Percentiles rank a stretch among this genome's conserved stretches.
These are phyloP conservation scores for Rhizopogon vinicolor DNA, from an alignment of 768 basidiomycete species.

Conservation along the genomic window DNA sequence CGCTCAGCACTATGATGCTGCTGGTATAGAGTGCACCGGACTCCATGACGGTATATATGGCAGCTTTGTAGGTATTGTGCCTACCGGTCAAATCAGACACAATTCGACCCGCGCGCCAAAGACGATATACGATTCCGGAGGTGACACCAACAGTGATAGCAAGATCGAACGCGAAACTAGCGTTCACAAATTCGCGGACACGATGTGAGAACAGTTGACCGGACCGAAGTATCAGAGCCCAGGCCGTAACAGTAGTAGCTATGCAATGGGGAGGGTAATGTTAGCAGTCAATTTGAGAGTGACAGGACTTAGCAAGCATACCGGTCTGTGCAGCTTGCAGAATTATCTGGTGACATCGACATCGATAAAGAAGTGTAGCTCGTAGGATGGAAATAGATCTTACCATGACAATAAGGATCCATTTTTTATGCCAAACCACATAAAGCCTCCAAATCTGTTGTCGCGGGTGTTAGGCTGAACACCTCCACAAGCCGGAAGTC, in stretches of 20 bases:
- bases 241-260: not conserved
- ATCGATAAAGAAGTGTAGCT: not conserved
- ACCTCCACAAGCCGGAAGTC: not conserved
- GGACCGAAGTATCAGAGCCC: not conserved
- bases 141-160: conserved; percentile 9
- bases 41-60: conserved; percentile 12
- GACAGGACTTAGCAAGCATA: not conserved
- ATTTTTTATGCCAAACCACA: not conserved
- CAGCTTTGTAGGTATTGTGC: conserved; percentile 1
- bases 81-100: not conserved
- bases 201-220: not conserved
- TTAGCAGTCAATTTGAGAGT: not conserved
- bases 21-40: conserved; percentile 12
- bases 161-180: conserved; percentile 6
- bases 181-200: not conserved
- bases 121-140: conserved; percentile 7
- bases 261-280: no score
- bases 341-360: not conserved
- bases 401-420: not conserved
- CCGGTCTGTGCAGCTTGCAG: not conserved
- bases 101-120: conserved; percentile 6
- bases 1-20: conserved; percentile 9
- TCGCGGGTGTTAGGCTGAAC: not conserved
- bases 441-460: conserved; percentile 5
- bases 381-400: not conserved